Evolutionary conservation across 2,329 filamentous ascomycete species (phyloP).

Genomic region (Knoxdaviesia proteae): DNA sequence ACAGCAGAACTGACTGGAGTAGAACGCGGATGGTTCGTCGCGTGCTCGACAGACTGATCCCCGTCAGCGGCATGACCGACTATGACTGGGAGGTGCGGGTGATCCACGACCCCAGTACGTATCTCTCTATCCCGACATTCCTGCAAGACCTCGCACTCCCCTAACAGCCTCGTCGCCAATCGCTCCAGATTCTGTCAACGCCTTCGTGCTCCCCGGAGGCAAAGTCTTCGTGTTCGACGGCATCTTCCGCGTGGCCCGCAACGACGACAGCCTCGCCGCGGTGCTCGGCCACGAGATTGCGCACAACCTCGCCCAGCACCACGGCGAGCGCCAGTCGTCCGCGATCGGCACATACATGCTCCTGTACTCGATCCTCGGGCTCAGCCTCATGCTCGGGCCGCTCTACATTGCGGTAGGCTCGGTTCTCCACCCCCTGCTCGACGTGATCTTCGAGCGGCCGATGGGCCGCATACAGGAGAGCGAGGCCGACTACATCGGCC

Average conservation of each 20-base stretch:
- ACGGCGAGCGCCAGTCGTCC: constrained; percentile 39
- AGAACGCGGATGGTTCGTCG: constrained; percentile 33
- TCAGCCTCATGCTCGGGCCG: constrained; percentile 22
- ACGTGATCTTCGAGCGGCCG: constrained; percentile 44
- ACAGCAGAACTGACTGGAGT: too few relatives aligned
- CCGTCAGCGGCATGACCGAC: constrained; percentile 38
- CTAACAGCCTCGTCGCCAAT: neutral
- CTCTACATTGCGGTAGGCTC: constrained; percentile 19
- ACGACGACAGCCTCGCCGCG: constrained; percentile 50
- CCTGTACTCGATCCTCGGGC: constrained; percentile 25
- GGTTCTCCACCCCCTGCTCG: constrained; percentile 27
- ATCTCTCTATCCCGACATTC: neutral
- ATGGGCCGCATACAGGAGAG: constrained; percentile 52
- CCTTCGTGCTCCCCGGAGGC: constrained; percentile 58
- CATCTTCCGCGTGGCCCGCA: constrained; percentile 44
- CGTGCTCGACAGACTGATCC: constrained; percentile 46
- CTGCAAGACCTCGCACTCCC: too few relatives aligned
- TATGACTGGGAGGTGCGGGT: constrained; percentile 53
- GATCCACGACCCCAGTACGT: constrained; percentile 40
- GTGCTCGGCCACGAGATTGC: constrained; percentile 66
- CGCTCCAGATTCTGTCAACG: constrained; percentile 37
- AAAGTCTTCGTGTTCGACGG: constrained; percentile 67
- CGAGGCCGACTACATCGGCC: constrained; percentile 62
- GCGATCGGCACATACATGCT: constrained; percentile 30
- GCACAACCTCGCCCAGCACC: constrained; percentile 50